Evolutionary conservation across 148 eudicot species (phyloP).

Genomic region (Camellia granthamiana): DNA sequence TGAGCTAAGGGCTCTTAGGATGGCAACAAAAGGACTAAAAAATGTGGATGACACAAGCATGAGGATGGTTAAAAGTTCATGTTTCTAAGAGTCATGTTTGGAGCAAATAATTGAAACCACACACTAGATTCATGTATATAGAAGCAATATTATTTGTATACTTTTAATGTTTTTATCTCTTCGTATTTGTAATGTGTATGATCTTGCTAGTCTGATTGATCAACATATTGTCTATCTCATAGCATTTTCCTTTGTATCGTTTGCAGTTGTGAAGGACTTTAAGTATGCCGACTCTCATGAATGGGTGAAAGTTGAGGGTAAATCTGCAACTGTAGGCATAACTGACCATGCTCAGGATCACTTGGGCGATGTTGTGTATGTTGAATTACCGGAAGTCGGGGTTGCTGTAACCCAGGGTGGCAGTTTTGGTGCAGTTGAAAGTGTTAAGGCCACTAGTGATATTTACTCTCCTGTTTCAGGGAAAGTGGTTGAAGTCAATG

Average conservation of each 20-base stretch:
- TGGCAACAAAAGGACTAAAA: background rate
- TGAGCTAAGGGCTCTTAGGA: background rate
- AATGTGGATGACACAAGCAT: background rate
- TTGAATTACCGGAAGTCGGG: conserved; percentile 83
- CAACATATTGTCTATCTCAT: background rate
- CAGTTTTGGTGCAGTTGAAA: conserved; percentile 89
- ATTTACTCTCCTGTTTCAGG: conserved; percentile 91
- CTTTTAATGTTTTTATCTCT: background rate
- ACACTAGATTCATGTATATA: background rate
- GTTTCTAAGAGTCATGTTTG: background rate
- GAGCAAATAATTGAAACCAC: background rate
- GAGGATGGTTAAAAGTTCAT: background rate
- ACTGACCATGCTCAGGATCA: conserved; percentile 96
- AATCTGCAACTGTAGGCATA: conserved; percentile 69
- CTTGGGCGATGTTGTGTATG: conserved; percentile 87
- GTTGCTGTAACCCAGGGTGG: conserved; percentile 59
- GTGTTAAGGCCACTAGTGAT: conserved; percentile 95
- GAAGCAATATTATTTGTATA: background rate
- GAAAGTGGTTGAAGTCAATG: conserved; percentile 67
- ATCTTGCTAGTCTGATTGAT: background rate
- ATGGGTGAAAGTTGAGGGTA: conserved; percentile 88
- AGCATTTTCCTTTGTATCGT: background rate
- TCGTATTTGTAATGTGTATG: conserved; percentile 5
- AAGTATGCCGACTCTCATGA: conserved; percentile 86
- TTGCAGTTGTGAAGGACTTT: conserved; percentile 68